A percentile compares a stretch with the other conserved stretches of the same genome.
Evolutionary conservation across 129 eudicot genomes (phyloP).

Genomic region (Centella asiatica): DNA sequence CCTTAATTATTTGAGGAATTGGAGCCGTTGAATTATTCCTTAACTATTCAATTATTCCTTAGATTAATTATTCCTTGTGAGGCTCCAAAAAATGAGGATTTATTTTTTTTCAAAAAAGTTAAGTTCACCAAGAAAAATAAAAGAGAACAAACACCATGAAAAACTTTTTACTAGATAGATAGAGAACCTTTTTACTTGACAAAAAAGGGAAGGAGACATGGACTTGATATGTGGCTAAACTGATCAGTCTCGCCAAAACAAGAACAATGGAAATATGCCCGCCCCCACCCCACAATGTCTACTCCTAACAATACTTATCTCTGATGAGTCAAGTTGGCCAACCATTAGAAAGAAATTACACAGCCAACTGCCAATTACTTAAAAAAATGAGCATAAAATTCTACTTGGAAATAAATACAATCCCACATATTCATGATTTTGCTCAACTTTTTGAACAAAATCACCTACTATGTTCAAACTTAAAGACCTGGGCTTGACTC

Average conservation of each 20-base stretch:
- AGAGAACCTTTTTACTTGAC: too few relatives aligned
- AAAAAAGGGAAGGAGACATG: too few relatives aligned
- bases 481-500: constrained; percentile 27
- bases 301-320: constrained; percentile 27
- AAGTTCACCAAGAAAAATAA: too few relatives aligned
- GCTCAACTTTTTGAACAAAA: constrained; percentile 3
- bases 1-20: too few relatives aligned
- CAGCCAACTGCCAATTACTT: constrained; percentile 26
- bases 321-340: constrained; percentile 29
- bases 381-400: neutral
- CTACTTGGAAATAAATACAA: neutral
- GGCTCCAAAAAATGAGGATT: too few relatives aligned
- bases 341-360: constrained; percentile 21
- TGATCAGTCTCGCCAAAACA: neutral
- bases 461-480: constrained; percentile 31
- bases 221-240: neutral
- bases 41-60: too few relatives aligned
- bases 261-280: neutral
- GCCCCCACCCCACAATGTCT: neutral
- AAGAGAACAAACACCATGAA: too few relatives aligned
- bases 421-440: neutral
- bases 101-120: too few relatives aligned
- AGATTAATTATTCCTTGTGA: too few relatives aligned
- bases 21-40: too few relatives aligned
- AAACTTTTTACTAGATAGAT: too few relatives aligned